Percentiles rank a stretch among this genome's conserved stretches.
Evolutionary conservation across 73 alveolate genomes (phyloP).

Genomic region (Tetrahymena elliotti): DNA sequence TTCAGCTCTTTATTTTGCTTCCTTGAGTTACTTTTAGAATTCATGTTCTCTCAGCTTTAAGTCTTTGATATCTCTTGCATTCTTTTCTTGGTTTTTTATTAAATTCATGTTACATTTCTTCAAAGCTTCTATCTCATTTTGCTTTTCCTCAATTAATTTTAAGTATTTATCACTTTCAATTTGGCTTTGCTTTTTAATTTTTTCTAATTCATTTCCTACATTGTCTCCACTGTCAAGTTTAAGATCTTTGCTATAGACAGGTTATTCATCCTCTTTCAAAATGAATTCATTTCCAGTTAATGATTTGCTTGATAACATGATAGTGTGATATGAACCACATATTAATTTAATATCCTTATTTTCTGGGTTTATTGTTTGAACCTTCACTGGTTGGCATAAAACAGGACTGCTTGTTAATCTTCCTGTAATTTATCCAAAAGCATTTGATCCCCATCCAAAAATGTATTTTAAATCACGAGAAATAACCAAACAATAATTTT

Average conservation of each 20-base stretch:
- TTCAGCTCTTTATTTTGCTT: conserved; percentile 36
- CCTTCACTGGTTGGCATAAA: neutral
- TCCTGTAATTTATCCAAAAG: conserved; percentile 53
- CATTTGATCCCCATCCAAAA: conserved; percentile 72
- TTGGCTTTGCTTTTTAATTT: conserved; percentile 1
- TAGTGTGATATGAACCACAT: conserved; percentile 71
- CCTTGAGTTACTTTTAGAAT: conserved; percentile 13
- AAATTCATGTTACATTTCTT: neutral
- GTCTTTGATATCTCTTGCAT: neutral
- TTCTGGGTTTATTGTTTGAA: neutral
- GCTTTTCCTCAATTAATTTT: conserved; percentile 28
- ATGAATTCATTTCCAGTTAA: conserved; percentile 22
- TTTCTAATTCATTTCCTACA: neutral
- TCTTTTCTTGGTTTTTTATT: neutral
- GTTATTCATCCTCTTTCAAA: neutral
- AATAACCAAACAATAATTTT: conserved; percentile 61
- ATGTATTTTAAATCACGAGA: conserved; percentile 46
- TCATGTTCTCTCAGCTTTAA: conserved; percentile 8
- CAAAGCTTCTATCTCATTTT: neutral
- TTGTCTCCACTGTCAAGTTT: neutral
- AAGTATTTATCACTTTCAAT: neutral
- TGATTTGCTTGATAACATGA: conserved; percentile 38
- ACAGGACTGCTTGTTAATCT: conserved; percentile 4
- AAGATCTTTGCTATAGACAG: neutral
- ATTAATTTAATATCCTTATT: conserved; percentile 50